phyloP scores from a whole-genome alignment of 768 basidiomycete species.

The Kwoniella europaea region DNA sequence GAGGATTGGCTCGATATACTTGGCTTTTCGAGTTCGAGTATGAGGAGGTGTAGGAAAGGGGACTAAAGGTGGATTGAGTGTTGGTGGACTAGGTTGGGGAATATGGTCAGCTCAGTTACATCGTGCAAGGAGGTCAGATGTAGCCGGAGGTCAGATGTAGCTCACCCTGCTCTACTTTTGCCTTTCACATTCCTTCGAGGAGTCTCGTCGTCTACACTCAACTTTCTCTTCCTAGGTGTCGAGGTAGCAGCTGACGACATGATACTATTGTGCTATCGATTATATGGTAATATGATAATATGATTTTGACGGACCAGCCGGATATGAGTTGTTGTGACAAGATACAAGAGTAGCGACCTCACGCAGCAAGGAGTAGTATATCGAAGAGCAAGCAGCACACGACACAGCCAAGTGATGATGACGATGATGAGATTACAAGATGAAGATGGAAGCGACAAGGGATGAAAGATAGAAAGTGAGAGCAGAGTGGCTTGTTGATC shows the following conservation, averaged over 20 bases:
- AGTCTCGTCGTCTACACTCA: slow-evolving; percentile 16
- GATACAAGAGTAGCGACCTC: background rate
- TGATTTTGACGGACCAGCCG: slow-evolving; percentile 20
- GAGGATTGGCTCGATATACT: slow-evolving; percentile 16
- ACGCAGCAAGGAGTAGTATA: slow-evolving; percentile 10
- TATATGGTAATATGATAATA: slow-evolving; percentile 1
- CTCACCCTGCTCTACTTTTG: slow-evolving; percentile 36
- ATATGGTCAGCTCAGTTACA: slow-evolving; percentile 13
- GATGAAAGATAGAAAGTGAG: background rate
- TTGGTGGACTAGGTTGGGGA: slow-evolving; percentile 33
- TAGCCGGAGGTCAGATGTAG: too few species aligned
- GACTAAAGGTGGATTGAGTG: slow-evolving; percentile 52
- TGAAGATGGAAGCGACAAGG: background rate
- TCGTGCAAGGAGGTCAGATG: too few species aligned
- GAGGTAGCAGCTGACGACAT: slow-evolving; percentile 13
- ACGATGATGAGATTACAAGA: slow-evolving; percentile 1
- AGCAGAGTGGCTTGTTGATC: slow-evolving; percentile 9
- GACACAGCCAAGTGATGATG: slow-evolving; percentile 3
- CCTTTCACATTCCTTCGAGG: slow-evolving; percentile 18
- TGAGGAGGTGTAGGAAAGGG: slow-evolving; percentile 55
- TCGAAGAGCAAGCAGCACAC: background rate
- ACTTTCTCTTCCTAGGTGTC: slow-evolving; percentile 45
- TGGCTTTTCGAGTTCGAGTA: slow-evolving; percentile 30
- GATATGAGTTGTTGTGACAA: background rate
- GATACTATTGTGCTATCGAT: background rate